Evolutionary conservation across 208 protist species (phyloP).

Genomic region (Trypanosoma cruzi): DNA sequence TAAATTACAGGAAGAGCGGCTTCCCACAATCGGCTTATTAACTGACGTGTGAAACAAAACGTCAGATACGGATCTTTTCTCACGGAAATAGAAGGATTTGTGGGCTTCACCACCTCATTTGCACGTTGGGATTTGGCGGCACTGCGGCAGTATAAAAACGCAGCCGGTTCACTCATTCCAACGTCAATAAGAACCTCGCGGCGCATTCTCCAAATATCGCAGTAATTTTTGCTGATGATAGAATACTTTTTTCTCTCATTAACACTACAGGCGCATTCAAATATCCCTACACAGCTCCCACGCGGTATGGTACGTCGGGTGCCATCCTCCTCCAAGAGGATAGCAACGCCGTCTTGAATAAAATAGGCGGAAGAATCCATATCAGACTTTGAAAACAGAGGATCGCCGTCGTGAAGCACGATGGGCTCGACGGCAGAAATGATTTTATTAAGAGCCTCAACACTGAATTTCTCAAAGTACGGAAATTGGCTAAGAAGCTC

Average conservation of each 20-base stretch:
- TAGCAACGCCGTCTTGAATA: constrained; percentile 79
- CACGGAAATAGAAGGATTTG: constrained; percentile 34
- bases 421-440: constrained; percentile 78
- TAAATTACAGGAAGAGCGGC: constrained; percentile 57
- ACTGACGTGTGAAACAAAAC: constrained; percentile 55
- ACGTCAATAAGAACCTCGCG: constrained; percentile 78
- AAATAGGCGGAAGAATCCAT: constrained; percentile 87
- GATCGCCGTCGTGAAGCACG: constrained; percentile 83
- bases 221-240: constrained; percentile 86
- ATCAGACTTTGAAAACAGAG: constrained; percentile 53
- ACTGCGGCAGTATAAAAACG: constrained; percentile 76
- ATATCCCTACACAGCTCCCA: constrained; percentile 85
- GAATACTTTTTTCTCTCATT: constrained; percentile 78
- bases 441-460: constrained; percentile 49
- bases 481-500: constrained; percentile 77
- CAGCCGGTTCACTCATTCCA: constrained; percentile 85
- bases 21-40: constrained; percentile 64
- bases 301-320: constrained; percentile 37
- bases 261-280: constrained; percentile 85
- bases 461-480: constrained; percentile 81
- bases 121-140: constrained; percentile 69
- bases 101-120: constrained; percentile 46
- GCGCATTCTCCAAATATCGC: constrained; percentile 82
- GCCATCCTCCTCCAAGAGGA: constrained; percentile 44
- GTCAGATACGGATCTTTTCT: constrained; percentile 71